Base-by-base conservation (phyloP, 192 early-diverging fungal genomes). In the Coemansia erecta region DNA sequence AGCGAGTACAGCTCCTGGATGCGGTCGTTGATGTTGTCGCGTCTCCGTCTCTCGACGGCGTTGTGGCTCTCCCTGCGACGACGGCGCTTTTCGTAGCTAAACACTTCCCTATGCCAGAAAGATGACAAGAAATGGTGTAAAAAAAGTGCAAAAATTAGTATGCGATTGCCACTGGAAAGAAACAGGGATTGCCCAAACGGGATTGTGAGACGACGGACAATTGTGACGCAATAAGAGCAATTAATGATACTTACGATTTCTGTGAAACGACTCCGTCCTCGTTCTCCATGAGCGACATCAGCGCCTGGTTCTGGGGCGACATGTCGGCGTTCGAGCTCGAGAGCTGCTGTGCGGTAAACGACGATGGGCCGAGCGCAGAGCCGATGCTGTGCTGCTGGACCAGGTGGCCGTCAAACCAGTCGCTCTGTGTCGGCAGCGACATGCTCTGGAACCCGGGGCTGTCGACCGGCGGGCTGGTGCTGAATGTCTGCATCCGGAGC, bases 1-100 rank as follows among this genome's bases (percentile, higher is more conserved):
- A 98, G 71, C 14, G 77, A 83, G 23, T 84, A 85, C 42, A 98
- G 82, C 69, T 98, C 96, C 67, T 89, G 92, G 62, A 98, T 98
- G 68, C 93, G 93, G 73, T 97, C 96, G 70, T 98, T 98, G 82
- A 98, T 98, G 73, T 95, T 94, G 70, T 98, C 96, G 39, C 95
- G 85, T 33, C 96, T 81, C 46, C 96, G 87, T 49, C 96, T 82
- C 75, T 98, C 96, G 24, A 98, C 96, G 21, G 96, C 96, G 70
- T 98, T 98, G 80, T 98, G 96, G 47, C 92, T 93, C 77, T 97
- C 96, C 21, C 96, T 82, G 60, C 96, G 90, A 33, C 92, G 85
- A 39, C 93, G 84, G 17, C 94, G 84, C 70, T 97, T 97, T 70
- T 98, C 96, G 66, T 83, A 69, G 39, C 47, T 84, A 8, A 84